phyloP scores from a whole-genome alignment of 495 filamentous ascomycete genomes.

The Penicillium mononematosum region DNA sequence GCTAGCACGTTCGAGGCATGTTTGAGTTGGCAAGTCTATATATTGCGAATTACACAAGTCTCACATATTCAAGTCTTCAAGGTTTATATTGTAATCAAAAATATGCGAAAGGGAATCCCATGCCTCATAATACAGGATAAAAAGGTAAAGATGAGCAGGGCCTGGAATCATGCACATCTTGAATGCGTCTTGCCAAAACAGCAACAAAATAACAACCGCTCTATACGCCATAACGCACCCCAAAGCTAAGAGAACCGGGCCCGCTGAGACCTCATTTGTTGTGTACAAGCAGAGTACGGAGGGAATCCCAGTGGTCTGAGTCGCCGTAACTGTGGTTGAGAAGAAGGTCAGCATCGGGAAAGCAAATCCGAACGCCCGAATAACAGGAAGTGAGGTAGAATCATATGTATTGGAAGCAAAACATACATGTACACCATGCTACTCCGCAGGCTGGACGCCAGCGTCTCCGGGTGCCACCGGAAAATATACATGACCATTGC shows the following conservation, averaged over 20 bases:
- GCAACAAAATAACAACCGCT: constrained; percentile 23
- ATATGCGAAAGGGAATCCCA: constrained; percentile 10
- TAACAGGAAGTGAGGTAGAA: background rate
- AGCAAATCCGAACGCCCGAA: background rate
- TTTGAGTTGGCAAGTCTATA: background rate
- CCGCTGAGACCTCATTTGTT: constrained; percentile 63
- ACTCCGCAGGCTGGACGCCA: constrained; percentile 86
- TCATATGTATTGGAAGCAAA: constrained; percentile 4
- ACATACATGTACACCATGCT: constrained; percentile 98
- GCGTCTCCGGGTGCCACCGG: constrained; percentile 81
- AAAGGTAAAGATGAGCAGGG: constrained; percentile 12
- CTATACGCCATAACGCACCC: constrained; percentile 34
- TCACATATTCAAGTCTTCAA: constrained; percentile 5
- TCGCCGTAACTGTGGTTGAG: constrained; percentile 55
- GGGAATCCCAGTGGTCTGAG: constrained; percentile 78
- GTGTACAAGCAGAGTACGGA: constrained; percentile 75
- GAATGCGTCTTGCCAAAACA: constrained; percentile 8
- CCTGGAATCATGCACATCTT: constrained; percentile 6
- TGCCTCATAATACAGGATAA: constrained; percentile 30
- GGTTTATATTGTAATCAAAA: constrained; percentile 4
- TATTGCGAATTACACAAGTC: background rate
- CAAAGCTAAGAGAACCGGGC: constrained; percentile 16
- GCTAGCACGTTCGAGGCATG: background rate
- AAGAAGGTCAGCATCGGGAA: constrained; percentile 23
- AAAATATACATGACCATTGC: constrained; percentile 94